Base-by-base conservation (phyloP, 1,284 basidiomycete genomes). In the Puccinia hordei region DNA sequence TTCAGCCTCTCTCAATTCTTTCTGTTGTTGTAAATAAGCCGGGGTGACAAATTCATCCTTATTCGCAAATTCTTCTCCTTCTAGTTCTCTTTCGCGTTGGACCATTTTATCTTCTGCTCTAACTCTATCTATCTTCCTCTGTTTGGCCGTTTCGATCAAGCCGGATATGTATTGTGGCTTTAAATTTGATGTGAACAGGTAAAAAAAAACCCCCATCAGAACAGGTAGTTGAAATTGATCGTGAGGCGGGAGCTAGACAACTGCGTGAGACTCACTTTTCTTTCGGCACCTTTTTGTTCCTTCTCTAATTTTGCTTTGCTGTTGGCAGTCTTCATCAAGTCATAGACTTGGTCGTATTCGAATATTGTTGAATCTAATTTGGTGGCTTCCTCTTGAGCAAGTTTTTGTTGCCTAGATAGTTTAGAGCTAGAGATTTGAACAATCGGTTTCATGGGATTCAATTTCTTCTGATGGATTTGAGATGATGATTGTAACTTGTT, bases 101-200 rank as follows among this genome's bases (percentile, higher is more conserved):
- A 98, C 92, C 91, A 95, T 93, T 88, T 98, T 98, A 87, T 99
- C 95, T 86, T 99, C 96, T 0, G 97, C 97, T 78, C 95, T 89
- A n/a, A 98, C 86, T 83, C 93, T 89, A 85, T 99, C 97, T 61
- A 97, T 87, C 84, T 92, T 91, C 46, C 97, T 90, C 57, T 93
- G 93, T 63, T 91, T 91, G 30, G 97, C 95, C 10, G 93, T 90
- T n/a, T 88, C 87, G 1, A 98, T 87, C 66, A 98, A 90, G 49
- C 89, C 90, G 71, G 89, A 89, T 81, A 98, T 97, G 84, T 99
- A 98, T 87, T 98, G 98, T 0, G 97, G 95, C 92, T 95, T 83
- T 22, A 57, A 12, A 17, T 46, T 44, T 53, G 4, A 72, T 72
- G 46, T n/a, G 22, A 12, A 75, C 49, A 22, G 0, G 51, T 19